phyloP scores from a whole-genome alignment of 2,329 filamentous ascomycete genomes.

The Lecanicillium sp. region DNA sequence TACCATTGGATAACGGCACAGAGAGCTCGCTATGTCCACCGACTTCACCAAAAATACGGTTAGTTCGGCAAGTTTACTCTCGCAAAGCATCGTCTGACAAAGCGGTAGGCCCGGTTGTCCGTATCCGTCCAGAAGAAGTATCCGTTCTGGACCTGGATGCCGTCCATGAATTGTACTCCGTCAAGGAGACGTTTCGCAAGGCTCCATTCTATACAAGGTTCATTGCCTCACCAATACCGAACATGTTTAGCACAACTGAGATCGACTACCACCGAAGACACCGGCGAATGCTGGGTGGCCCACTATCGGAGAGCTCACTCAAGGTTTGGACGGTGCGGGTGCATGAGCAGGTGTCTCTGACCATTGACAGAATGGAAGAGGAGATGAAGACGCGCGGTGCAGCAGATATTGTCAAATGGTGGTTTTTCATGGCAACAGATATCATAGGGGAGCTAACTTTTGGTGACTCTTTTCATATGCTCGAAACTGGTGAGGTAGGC shows the following conservation, averaged over 20 bases:
- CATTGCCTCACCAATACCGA: slow-evolving; percentile 10
- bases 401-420: slow-evolving; percentile 45
- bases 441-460: slow-evolving; percentile 45
- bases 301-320: slow-evolving; percentile 29
- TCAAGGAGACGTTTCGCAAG: slow-evolving; percentile 18
- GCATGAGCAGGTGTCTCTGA: slow-evolving; percentile 24
- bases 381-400: slow-evolving; percentile 28
- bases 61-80: not conserved
- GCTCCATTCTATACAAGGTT: slow-evolving; percentile 14
- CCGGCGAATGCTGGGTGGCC: slow-evolving; percentile 32
- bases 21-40: slow-evolving; percentile 13
- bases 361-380: slow-evolving; percentile 33
- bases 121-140: slow-evolving; percentile 16
- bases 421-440: slow-evolving; percentile 44
- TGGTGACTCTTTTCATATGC: slow-evolving; percentile 44
- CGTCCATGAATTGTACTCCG: slow-evolving; percentile 23
- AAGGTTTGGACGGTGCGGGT: slow-evolving; percentile 24
- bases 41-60: slow-evolving; percentile 17
- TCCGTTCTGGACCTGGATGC: slow-evolving; percentile 14
- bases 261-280: slow-evolving; percentile 28
- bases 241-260: slow-evolving; percentile 32
- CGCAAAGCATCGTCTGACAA: not conserved
- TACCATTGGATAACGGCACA: slow-evolving; percentile 13
- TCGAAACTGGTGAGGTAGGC: slow-evolving; percentile 39
- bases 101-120: slow-evolving; percentile 16